Evolutionary conservation across 306 rosid genomes (phyloP).

Genomic region (Delonix regia): DNA sequence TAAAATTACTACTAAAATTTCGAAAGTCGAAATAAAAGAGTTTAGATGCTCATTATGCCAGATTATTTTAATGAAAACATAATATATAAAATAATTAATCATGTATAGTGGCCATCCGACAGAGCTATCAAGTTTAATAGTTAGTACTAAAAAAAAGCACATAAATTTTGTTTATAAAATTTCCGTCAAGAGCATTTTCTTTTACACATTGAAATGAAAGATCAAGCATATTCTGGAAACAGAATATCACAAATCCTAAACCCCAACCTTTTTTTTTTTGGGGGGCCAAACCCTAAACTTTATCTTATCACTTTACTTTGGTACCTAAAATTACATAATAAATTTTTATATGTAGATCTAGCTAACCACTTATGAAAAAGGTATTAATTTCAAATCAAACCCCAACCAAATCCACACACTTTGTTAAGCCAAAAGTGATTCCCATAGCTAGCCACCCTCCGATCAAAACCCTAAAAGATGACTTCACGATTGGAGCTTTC

Average conservation of each 20-base stretch:
- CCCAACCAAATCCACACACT: constrained; percentile 30
- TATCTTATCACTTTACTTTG: background rate
- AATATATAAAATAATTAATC: no score
- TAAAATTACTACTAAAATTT: no score
- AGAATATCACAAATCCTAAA: background rate
- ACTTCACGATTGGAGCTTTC: constrained; percentile 45
- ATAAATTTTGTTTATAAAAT: background rate
- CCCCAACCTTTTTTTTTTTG: no score
- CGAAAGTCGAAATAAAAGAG: background rate
- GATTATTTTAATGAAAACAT: background rate
- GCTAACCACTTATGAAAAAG: background rate
- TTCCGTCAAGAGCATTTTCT: background rate
- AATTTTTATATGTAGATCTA: background rate
- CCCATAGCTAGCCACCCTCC: constrained; percentile 57
- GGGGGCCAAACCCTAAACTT: no score
- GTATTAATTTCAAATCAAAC: background rate
- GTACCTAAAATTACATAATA: background rate
- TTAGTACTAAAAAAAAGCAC: no score
- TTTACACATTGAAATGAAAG: background rate
- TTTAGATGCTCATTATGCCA: background rate
- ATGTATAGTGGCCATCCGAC: no score
- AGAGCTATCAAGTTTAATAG: no score
- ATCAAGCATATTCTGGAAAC: background rate
- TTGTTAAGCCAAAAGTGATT: constrained; percentile 49
- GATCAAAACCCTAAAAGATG: constrained; percentile 44